phyloP scores from a whole-genome alignment of 2,329 filamentous ascomycete genomes.

The Alternaria dauci region DNA sequence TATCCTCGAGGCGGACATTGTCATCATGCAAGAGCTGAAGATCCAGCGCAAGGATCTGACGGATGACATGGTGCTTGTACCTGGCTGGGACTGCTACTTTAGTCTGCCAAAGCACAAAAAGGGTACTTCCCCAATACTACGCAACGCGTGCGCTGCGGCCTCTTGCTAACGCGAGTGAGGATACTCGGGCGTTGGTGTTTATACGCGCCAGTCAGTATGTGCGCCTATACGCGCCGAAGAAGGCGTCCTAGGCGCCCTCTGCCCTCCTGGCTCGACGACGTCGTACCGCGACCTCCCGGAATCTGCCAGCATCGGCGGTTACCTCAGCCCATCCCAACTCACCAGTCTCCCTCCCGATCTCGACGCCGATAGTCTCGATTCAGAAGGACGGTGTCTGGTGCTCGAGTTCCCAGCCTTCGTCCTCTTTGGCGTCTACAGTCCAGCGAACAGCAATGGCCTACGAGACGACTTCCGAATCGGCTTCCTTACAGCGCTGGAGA shows the following conservation, averaged over 20 bases:
- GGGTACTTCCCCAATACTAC: slow-evolving; percentile 60
- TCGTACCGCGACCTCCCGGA: slow-evolving; percentile 78
- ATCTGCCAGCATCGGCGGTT: slow-evolving; percentile 85
- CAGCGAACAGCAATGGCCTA: slow-evolving; percentile 84
- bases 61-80: slow-evolving; percentile 95
- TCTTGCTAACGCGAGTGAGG: slow-evolving; percentile 61
- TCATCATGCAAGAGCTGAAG: slow-evolving; percentile 95
- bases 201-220: slow-evolving; percentile 87
- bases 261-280: slow-evolving; percentile 73
- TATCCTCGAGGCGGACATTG: slow-evolving; percentile 87
- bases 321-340: slow-evolving; percentile 76
- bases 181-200: slow-evolving; percentile 95
- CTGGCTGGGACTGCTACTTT: slow-evolving; percentile 96
- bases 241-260: slow-evolving; percentile 85
- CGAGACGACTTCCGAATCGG: slow-evolving; percentile 82
- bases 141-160: neutral
- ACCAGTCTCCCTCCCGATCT: slow-evolving; percentile 57
- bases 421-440: slow-evolving; percentile 89
- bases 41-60: slow-evolving; percentile 90
- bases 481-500: slow-evolving; percentile 82
- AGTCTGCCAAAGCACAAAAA: slow-evolving; percentile 94
- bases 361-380: slow-evolving; percentile 79
- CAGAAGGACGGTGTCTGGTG: slow-evolving; percentile 89
- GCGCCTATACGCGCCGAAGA: slow-evolving; percentile 90
- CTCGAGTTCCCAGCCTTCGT: slow-evolving; percentile 96